Evolutionary conservation across 2,329 filamentous ascomycete genomes (phyloP), one percentile per base, ranked within the genome.

Genomic region (Trichothecium sympodiale): DNA sequence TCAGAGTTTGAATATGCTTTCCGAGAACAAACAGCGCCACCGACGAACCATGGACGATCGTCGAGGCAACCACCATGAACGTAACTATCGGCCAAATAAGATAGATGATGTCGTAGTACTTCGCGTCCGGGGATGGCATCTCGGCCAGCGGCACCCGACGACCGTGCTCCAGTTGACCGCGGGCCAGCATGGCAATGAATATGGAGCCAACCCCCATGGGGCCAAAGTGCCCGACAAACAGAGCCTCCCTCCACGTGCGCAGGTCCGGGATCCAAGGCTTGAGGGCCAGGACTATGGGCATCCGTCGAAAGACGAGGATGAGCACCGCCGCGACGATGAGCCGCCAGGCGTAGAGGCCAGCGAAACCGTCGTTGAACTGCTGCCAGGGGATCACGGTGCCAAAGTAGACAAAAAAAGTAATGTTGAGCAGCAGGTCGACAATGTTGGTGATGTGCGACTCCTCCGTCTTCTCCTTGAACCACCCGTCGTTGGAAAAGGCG

Each of bases 361-460:
- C 65, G 0, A 66, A 65, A 2, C 71, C 66, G 40, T 78, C 68
- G 63, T 95, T 94, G 70, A 79, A 98, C 55, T 86, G 79, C 48
- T 82, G 76, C 91, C 91, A 98, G 1, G 91, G 91, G 41, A 98
- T 91, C 56, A 98, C 95, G 36, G 91, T 86, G 36, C 91, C 91
- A 44, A 98, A 83, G 56, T 91, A 98, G 47, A 98, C 91, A 57
- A 98, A 98, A 60, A 96, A 98, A 3, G 89, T 75, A 77, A 98
- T 74, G 60, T 98, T 98, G 64, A 98, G 79, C 42, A 98, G 67
- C 56, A 98, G 61, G 66, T 98, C 91, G 52, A 98, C 96, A 55
- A 98, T 91, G 75, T 98, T 96, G 57, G 89, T 96, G 8, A 98
- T 91, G 56, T 96, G 91, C 0, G 91, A 89, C 59, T 98, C 91